phyloP scores from a whole-genome alignment of 140 eudicot species.

The Oenanthe javanica region DNA sequence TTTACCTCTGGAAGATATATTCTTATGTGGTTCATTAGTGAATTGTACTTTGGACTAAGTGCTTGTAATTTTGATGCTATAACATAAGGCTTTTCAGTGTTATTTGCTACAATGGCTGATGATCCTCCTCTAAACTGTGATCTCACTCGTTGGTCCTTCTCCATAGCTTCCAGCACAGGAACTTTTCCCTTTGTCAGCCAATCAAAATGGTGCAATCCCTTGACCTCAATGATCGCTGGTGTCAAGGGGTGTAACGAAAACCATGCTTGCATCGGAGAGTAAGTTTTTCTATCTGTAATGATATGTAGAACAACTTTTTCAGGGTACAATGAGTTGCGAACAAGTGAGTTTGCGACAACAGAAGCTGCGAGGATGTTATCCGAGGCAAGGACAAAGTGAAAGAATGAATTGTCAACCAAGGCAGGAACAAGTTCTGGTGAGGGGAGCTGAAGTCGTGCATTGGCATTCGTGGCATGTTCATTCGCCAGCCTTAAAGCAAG shows the following conservation, averaged over 20 bases:
- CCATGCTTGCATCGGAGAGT: slow-evolving; percentile 95
- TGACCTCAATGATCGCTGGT: slow-evolving; percentile 85
- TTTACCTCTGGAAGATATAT: slow-evolving; percentile 83
- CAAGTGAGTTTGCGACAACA: slow-evolving; percentile 87
- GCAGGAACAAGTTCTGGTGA: slow-evolving; percentile 67
- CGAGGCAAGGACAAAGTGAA: slow-evolving; percentile 88
- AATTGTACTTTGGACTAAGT: slow-evolving; percentile 87
- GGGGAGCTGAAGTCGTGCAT: slow-evolving; percentile 93
- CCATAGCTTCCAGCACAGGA: slow-evolving; percentile 93
- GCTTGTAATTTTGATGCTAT: slow-evolving; percentile 97
- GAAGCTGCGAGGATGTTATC: slow-evolving; percentile 93
- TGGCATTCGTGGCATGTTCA: slow-evolving; percentile 77
- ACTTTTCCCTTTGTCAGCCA: slow-evolving; percentile 94
- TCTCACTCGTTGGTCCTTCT: slow-evolving; percentile 74
- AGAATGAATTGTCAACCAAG: slow-evolving; percentile 82
- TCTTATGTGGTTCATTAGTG: slow-evolving; percentile 82
- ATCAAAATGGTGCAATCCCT: slow-evolving; percentile 88
- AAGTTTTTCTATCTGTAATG: slow-evolving; percentile 82
- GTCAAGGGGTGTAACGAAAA: slow-evolving; percentile 75
- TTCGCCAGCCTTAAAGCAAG: slow-evolving; percentile 70
- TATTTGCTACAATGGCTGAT: slow-evolving; percentile 75
- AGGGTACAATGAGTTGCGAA: slow-evolving; percentile 66
- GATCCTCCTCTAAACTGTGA: slow-evolving; percentile 91
- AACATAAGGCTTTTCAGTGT: slow-evolving; percentile 67
- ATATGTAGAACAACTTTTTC: slow-evolving; percentile 73